Evolutionary conservation across 352 stramenopile genomes (phyloP), one percentile per base, ranked within the genome.

Genomic region (Phytophthora constricta): DNA sequence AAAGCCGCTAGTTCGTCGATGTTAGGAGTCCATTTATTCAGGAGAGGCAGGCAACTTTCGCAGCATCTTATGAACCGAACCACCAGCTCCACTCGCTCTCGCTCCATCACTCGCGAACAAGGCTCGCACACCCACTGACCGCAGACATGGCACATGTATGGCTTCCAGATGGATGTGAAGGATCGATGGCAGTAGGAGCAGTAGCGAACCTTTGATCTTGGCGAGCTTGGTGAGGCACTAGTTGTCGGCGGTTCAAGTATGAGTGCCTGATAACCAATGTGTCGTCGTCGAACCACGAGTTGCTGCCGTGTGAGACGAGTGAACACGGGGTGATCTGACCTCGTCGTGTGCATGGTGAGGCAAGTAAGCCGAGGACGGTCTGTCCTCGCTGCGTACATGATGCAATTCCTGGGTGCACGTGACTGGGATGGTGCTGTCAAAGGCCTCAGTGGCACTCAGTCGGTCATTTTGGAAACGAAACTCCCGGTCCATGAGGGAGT

Each of bases 21-120:
- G 19, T 83, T 71, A 16, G 61, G 46, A 4, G 45, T 64, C 79
- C 79, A 88, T 52, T 83, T 85, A 73, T 86, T 87, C 50, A 86
- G 42, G 19, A 82, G 57, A 7, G 33, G 56, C 47, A 81, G 49
- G 26, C 79, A 88, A 10, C 57, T 52, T 46, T 62, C 56, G 60
- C 79, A 88, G 26, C 66, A 70, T 28, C 79, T 72, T 3, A 89
- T 58, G 52, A 77, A 86, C 28, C 74, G 65, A 39, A 89, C 76
- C 10, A 65, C 41, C 45, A 74, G 59, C 51, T 79, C 58, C 62
- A 77, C 65, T 16, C 77, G 80, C 33, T 86, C 79, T n/a, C 77
- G 70, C 55, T 88, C 79, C 67, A 37, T 37, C 31, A 37, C 31
- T 37, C 31, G 31, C 13, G 31, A 37, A 37, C 31, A 37, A 11